Percentiles rank a stretch among this genome's conserved stretches.
Evolutionary conservation across 1,139 yeast species (phyloP).

Genomic region (Saccharomyces hybrid): DNA sequence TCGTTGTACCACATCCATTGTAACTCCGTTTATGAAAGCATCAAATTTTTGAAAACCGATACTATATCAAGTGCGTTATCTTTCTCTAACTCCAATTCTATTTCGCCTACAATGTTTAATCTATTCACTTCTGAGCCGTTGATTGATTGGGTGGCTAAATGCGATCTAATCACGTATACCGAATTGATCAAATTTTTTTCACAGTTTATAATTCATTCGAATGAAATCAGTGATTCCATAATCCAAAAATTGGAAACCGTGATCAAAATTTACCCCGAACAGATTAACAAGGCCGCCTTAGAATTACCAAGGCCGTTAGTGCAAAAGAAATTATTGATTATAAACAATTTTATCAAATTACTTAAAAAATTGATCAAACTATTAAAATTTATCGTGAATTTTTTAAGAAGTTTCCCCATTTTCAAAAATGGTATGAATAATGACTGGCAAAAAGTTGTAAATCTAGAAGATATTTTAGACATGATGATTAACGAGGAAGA

Average conservation of each 20-base stretch:
- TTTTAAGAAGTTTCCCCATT: neutral
- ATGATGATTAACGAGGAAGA: neutral
- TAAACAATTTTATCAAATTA: neutral
- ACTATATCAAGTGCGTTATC: slow-evolving; percentile 46
- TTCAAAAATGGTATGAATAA: slow-evolving; percentile 1
- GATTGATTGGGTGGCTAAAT: slow-evolving; percentile 52
- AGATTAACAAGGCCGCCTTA: neutral
- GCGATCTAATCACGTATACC: slow-evolving; percentile 51
- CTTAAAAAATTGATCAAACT: neutral
- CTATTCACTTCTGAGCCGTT: slow-evolving; percentile 44
- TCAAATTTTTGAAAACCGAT: slow-evolving; percentile 43
- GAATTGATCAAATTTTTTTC: neutral
- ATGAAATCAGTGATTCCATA: neutral
- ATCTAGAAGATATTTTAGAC: neutral
- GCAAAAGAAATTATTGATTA: neutral
- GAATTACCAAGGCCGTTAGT: slow-evolving; percentile 1
- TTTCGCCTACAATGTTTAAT: slow-evolving; percentile 55
- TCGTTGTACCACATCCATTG: slow-evolving; percentile 18
- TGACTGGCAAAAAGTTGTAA: neutral
- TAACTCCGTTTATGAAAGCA: slow-evolving; percentile 15
- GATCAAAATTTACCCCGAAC: neutral
- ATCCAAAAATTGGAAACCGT: neutral
- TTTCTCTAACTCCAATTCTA: slow-evolving; percentile 43
- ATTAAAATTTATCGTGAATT: neutral
- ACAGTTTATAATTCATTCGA: neutral